Conservation (phyloP, 768 basidiomycete species). For the Suillus decipiens region DNA sequence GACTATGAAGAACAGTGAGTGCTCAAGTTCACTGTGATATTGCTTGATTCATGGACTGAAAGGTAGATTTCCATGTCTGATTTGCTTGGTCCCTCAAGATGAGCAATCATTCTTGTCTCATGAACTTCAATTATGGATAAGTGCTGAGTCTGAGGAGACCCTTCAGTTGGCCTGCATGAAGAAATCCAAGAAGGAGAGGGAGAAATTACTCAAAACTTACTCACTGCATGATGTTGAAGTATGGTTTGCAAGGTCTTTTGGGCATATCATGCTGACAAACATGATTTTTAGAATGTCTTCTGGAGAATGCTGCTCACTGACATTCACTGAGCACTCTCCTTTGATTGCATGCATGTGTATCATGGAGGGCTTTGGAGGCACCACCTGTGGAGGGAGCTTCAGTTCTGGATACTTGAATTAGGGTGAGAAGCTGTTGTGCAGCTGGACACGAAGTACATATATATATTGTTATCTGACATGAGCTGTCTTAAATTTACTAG, state of each 20-base stretch:
- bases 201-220: slow-evolving; percentile 2
- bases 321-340: slow-evolving; percentile 14
- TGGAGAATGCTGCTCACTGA: slow-evolving; percentile 2
- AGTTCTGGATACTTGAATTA: background rate
- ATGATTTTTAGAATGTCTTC: background rate
- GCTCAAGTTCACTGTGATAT: slow-evolving; percentile 1
- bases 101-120: background rate
- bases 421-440: background rate
- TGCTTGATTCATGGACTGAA: slow-evolving; percentile 16
- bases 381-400: slow-evolving; percentile 14
- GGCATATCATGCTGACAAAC: background rate
- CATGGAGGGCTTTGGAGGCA: slow-evolving; percentile 17
- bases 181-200: slow-evolving; percentile 2
- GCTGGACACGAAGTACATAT: slow-evolving; percentile 1
- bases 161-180: background rate
- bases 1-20: slow-evolving; percentile 22
- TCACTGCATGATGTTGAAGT: slow-evolving; percentile 8
- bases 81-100: slow-evolving; percentile 16
- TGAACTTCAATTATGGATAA: background rate
- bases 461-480: slow-evolving; percentile 3
- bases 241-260: background rate
- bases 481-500: background rate
- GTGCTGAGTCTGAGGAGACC: background rate
- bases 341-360: slow-evolving; percentile 15
- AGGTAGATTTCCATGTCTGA: slow-evolving; percentile 18